These are phyloP conservation scores for Moricandia moricandioides DNA, from an alignment of 345 rosid species.

Conservation along the genomic window DNA sequence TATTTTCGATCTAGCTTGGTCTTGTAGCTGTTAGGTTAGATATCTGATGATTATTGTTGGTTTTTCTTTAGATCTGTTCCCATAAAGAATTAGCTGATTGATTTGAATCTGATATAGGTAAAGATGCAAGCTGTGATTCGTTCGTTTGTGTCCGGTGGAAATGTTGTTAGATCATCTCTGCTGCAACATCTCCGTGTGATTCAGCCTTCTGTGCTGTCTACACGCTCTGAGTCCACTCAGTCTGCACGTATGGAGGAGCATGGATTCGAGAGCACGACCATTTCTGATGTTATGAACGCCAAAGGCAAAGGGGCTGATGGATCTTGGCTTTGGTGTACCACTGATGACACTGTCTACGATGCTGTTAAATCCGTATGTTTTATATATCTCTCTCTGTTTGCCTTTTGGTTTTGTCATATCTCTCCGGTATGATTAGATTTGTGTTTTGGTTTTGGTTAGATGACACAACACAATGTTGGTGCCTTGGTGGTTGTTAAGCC, in stretches of 20 bases:
- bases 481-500: constrained; percentile 94
- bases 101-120: constrained; percentile 12
- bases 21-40: background rate
- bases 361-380: constrained; percentile 81
- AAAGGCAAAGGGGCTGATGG: constrained; percentile 95
- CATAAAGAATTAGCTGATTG: background rate
- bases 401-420: background rate
- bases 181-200: constrained; percentile 62
- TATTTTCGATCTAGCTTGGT: constrained; percentile 3
- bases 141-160: constrained; percentile 51
- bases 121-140: constrained; percentile 63
- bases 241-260: constrained; percentile 83
- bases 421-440: too few relatives aligned
- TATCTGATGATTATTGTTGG: background rate
- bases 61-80: background rate
- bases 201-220: constrained; percentile 52
- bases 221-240: constrained; percentile 55
- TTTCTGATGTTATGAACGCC: constrained; percentile 66
- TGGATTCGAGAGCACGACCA: constrained; percentile 89
- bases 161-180: constrained; percentile 48
- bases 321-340: constrained; percentile 99
- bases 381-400: constrained; percentile 11
- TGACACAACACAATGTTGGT: constrained; percentile 98
- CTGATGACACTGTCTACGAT: constrained; percentile 83
- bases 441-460: constrained; percentile 42